Percentiles rank a stretch among this genome's conserved stretches.
These are phyloP conservation scores for Zygosaccharomyces sapae DNA, from an alignment of 1,139 yeast species.

Conservation along the genomic window DNA sequence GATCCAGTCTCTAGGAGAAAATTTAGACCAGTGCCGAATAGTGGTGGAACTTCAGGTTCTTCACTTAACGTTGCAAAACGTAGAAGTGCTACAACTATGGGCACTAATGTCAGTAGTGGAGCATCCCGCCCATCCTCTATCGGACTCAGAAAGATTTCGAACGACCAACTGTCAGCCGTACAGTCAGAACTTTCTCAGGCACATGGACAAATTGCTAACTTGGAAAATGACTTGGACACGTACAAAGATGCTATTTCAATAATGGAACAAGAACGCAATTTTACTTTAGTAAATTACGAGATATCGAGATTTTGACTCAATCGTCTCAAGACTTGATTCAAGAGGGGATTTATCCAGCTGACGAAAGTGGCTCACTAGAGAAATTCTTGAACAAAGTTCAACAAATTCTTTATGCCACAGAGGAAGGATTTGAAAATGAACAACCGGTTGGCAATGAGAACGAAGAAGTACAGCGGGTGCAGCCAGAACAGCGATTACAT, in stretches of 20 bases:
- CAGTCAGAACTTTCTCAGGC: conserved; percentile 38
- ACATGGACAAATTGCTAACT: conserved; percentile 40
- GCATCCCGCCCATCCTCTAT: conserved; percentile 11
- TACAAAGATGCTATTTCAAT: conserved; percentile 52
- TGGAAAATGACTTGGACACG: conserved; percentile 50
- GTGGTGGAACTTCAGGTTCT: conserved; percentile 18
- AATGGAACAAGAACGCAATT: conserved; percentile 74
- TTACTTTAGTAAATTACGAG: conserved; percentile 83
- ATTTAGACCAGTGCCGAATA: conserved; percentile 32
- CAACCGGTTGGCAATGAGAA: conserved; percentile 33
- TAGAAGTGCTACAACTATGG: conserved; percentile 1
- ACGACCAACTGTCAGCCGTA: conserved; percentile 30
- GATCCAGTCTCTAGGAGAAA: conserved; percentile 61
- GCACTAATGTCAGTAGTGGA: neutral
- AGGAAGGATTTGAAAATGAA: conserved; percentile 64
- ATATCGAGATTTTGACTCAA: conserved; percentile 76
- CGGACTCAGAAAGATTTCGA: conserved; percentile 23
- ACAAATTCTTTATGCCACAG: conserved; percentile 72
- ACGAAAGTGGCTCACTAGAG: conserved; percentile 32
- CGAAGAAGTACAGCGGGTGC: conserved; percentile 3
- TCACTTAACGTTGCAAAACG: conserved; percentile 21
- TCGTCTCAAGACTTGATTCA: conserved; percentile 52
- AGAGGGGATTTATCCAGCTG: conserved; percentile 38
- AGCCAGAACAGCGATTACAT: conserved; percentile 1
- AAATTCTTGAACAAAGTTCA: conserved; percentile 60